A percentile compares a stretch with the other conserved stretches of the same genome.
These are phyloP conservation scores for Theileria parva DNA, from an alignment of 169 alveolate genomes.

Conservation along the genomic window DNA sequence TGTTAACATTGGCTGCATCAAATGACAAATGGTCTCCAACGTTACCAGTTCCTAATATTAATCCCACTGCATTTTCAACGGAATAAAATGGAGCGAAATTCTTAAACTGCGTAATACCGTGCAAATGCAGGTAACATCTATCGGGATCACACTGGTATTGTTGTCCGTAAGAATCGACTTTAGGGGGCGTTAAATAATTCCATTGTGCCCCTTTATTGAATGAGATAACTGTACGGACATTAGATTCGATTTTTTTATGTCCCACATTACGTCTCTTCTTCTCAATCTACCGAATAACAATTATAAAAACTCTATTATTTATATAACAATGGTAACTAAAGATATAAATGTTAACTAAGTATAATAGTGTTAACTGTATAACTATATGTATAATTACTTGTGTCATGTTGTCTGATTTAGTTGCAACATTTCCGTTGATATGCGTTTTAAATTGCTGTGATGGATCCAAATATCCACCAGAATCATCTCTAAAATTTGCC, in stretches of 20 bases:
- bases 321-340: constrained; percentile 19
- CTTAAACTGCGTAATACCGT: constrained; percentile 86
- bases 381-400: constrained; percentile 27
- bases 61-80: constrained; percentile 94
- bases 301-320: constrained; percentile 27
- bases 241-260: constrained; percentile 72
- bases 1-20: constrained; percentile 86
- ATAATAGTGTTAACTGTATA: constrained; percentile 12
- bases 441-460: constrained; percentile 49
- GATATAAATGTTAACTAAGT: too few relatives aligned
- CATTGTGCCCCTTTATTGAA: constrained; percentile 98
- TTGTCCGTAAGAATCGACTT: constrained; percentile 89
- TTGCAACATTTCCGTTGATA: neutral
- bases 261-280: constrained; percentile 64
- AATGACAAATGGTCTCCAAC: constrained; percentile 88
- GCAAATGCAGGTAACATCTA: constrained; percentile 93
- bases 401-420: constrained; percentile 37
- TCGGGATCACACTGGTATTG: constrained; percentile 87
- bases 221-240: constrained; percentile 90
- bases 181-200: constrained; percentile 94
- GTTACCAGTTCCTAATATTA: constrained; percentile 95
- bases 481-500: constrained; percentile 90
- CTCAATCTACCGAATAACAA: constrained; percentile 23
- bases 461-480: constrained; percentile 63
- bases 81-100: constrained; percentile 94